A percentile compares a stretch with the other conserved stretches of the same genome.
These are phyloP conservation scores for Eimeria maxima DNA, from an alignment of 169 alveolate genomes.

Conservation along the genomic window DNA sequence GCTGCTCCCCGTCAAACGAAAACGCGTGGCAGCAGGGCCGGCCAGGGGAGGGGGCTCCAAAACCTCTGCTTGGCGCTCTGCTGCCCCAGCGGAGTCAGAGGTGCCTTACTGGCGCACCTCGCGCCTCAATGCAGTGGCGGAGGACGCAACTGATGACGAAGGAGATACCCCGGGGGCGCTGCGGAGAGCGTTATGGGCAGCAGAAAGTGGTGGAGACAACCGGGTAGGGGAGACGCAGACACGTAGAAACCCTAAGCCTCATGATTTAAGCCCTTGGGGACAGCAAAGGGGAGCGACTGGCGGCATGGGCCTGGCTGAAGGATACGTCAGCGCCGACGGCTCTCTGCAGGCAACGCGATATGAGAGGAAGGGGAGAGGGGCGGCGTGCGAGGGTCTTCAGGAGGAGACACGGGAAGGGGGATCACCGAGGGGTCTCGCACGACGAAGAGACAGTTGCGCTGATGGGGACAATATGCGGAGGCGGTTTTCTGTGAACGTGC, in stretches of 20 bases:
- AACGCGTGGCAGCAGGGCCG: conserved; percentile 3
- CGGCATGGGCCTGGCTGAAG: conserved; percentile 31
- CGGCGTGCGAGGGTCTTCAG: neutral
- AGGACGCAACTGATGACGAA: conserved; percentile 9
- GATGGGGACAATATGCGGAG: conserved; percentile 1
- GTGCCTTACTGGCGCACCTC: conserved; percentile 6
- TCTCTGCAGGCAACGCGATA: conserved; percentile 6
- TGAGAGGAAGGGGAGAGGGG: conserved; percentile 7
- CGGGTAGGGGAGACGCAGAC: neutral
- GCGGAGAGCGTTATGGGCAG: conserved; percentile 23
- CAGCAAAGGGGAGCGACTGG: neutral
- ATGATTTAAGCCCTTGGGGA: neutral
- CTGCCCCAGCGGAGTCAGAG: neutral
- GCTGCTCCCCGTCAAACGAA: conserved; percentile 22
- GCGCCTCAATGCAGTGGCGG: conserved; percentile 43
- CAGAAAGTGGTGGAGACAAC: conserved; percentile 11
- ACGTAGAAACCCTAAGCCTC: neutral
- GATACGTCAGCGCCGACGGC: conserved; percentile 67
- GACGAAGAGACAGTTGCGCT: neutral
- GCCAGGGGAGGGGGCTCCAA: neutral
- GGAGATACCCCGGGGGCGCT: conserved; percentile 60
- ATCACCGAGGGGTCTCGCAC: neutral
- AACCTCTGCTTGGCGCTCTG: neutral
- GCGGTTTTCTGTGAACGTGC: neutral
- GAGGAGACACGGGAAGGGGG: neutral